These are phyloP conservation scores for Kernera saxatilis DNA, from an alignment of 345 rosid species.

Conservation along the genomic window DNA sequence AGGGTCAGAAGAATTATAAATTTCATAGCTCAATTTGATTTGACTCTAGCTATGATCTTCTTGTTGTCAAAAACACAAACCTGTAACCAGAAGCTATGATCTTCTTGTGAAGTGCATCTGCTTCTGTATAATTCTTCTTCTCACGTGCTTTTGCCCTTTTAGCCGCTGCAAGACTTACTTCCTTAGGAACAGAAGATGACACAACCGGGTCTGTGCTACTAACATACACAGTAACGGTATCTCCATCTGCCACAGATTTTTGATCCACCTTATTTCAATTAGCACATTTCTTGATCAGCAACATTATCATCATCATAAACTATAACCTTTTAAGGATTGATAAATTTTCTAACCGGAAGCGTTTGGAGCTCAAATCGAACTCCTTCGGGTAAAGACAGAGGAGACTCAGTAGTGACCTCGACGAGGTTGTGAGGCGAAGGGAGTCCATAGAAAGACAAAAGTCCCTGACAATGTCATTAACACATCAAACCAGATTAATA, in stretches of 20 bases:
- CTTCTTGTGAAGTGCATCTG: constrained; percentile 61
- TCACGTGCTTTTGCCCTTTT: constrained; percentile 60
- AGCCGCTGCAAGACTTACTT: constrained; percentile 48
- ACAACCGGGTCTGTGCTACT: constrained; percentile 53
- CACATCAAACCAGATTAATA: not conserved
- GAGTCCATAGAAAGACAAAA: constrained; percentile 79
- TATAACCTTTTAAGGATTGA: not conserved
- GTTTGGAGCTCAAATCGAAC: constrained; percentile 56
- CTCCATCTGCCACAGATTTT: constrained; percentile 76
- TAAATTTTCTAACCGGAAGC: constrained; percentile 50
- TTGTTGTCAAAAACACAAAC: constrained; percentile 23
- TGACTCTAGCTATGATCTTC: not conserved
- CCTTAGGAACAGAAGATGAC: constrained; percentile 53
- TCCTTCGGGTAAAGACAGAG: constrained; percentile 44
- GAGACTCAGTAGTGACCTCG: constrained; percentile 36
- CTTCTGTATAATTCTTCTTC: constrained; percentile 45
- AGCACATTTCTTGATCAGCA: constrained; percentile 12
- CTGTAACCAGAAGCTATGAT: constrained; percentile 71
- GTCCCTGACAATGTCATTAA: constrained; percentile 39
- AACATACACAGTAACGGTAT: constrained; percentile 66
- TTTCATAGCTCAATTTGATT: not conserved
- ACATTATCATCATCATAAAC: not conserved
- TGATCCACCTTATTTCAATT: constrained; percentile 63
- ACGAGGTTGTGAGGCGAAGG: constrained; percentile 45
- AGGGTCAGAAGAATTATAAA: not conserved